These are phyloP conservation scores for Bolboschoenus planiculmis DNA, from an alignment of 176 grass and related monocot genomes.

Conservation along the genomic window DNA sequence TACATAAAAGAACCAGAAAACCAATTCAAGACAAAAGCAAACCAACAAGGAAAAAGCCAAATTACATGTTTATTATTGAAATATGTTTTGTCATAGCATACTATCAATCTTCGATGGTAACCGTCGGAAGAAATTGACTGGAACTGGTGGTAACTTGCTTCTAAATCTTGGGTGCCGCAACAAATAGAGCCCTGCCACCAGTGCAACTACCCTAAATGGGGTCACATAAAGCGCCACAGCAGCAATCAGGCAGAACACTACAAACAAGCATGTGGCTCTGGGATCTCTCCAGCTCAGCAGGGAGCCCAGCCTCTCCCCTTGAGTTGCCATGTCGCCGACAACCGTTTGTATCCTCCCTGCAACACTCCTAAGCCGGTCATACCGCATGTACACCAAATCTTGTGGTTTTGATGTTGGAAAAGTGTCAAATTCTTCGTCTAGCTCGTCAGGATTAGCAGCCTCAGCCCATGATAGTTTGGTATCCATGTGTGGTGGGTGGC, in stretches of 20 bases:
- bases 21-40: background rate
- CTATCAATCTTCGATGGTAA: constrained; percentile 69
- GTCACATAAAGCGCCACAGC: constrained; percentile 69
- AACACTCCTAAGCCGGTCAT: constrained; percentile 70
- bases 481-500: constrained; percentile 89
- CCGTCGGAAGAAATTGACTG: constrained; percentile 80
- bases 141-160: constrained; percentile 61
- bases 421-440: constrained; percentile 96
- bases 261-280: constrained; percentile 58
- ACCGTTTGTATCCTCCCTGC: constrained; percentile 86
- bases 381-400: constrained; percentile 70
- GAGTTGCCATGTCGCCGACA: constrained; percentile 82
- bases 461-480: constrained; percentile 70
- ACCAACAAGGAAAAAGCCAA: background rate
- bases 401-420: constrained; percentile 63
- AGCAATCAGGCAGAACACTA: constrained; percentile 60
- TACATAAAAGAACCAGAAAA: background rate
- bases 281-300: constrained; percentile 82
- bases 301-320: constrained; percentile 70
- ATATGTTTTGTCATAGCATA: constrained; percentile 54
- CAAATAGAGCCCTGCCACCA: constrained; percentile 56
- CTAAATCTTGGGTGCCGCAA: constrained; percentile 82
- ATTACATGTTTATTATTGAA: background rate
- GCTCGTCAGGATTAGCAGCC: constrained; percentile 59
- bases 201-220: constrained; percentile 63